Percentiles rank a stretch among this genome's conserved stretches.
Conservation (phyloP, 2,329 filamentous ascomycete genomes). For the Immersiporthe knoxdaviesiana region DNA sequence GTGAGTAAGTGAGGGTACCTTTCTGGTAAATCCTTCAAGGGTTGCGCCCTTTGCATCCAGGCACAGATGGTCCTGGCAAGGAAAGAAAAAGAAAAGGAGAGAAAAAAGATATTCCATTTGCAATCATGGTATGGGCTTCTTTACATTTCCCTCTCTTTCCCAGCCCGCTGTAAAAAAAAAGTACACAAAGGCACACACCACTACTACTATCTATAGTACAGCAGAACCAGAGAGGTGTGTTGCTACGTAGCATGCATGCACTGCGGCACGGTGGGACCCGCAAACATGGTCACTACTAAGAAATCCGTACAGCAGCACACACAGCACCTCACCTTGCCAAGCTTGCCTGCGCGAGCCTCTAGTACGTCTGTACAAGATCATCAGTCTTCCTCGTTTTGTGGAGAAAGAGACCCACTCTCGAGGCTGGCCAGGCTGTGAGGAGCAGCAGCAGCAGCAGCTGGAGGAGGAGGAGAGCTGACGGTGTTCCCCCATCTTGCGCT, state of each 20-base stretch:
- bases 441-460: no score
- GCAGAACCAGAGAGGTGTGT: no score
- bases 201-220: background rate
- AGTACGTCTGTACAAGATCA: no score
- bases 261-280: no score
- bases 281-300: no score
- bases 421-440: slow-evolving; percentile 6
- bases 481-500: background rate
- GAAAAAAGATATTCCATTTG: no score
- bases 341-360: background rate
- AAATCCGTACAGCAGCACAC: no score
- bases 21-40: background rate
- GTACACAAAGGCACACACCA: background rate
- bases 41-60: background rate
- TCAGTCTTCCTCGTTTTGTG: background rate
- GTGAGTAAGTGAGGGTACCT: background rate
- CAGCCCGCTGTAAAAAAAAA: background rate
- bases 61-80: background rate
- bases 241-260: no score
- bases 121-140: background rate
- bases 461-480: background rate
- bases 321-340: background rate
- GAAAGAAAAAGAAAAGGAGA: no score
- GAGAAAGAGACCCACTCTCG: background rate
- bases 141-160: background rate